Base-by-base conservation (phyloP, 1,284 basidiomycete genomes). In the Trametes hirsuta region DNA sequence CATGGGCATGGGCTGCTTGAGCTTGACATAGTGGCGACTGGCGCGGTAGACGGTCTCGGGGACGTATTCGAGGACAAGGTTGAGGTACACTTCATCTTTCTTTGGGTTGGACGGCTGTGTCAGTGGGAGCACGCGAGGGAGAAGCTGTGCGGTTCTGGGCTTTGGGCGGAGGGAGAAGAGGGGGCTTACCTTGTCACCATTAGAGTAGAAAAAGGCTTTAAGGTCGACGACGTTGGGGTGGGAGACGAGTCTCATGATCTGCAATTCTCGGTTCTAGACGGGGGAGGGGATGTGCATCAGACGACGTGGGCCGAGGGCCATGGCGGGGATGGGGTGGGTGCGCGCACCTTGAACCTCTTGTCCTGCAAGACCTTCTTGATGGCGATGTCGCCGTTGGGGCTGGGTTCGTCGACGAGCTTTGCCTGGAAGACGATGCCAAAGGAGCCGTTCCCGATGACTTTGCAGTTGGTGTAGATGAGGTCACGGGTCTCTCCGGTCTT, bases 341-440 rank as follows among this genome's bases (percentile, higher is more conserved):
- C 51, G 74, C 85, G 62, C 68, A 95, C 96, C 93, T 99, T 99
- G 91, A 99, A 99, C 68, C 97, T 89, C 85, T 99, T 99, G 83
- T 99, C 97, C 84, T 99, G 97, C 68, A 99, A 79, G 54, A 99
- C 97, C 84, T 98, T 99, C 89, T 99, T 99, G 85, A 99, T 99
- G 57, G 97, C 97, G 71, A 99, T 97, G 71, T 98, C 95, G 63
- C 93, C 90, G 25, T 82, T 82, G 37, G 84, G 82, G 71, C 84
- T 83, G 45, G 83, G 76, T 6, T 83, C 81, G 34, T 82, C 80
- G 55, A 91, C 79, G 62, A 93, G 82, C 78, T 87, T 87, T 66
- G 91, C 87, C 73, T 93, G 94, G 77, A 97, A 99, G 66, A 99
- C 97, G 74, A 99, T 96, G 70, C 97, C 97, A 72, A 99, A 99